Base-by-base conservation (phyloP, 2,329 filamentous ascomycete species). In the Blastomyces gilchristii region DNA sequence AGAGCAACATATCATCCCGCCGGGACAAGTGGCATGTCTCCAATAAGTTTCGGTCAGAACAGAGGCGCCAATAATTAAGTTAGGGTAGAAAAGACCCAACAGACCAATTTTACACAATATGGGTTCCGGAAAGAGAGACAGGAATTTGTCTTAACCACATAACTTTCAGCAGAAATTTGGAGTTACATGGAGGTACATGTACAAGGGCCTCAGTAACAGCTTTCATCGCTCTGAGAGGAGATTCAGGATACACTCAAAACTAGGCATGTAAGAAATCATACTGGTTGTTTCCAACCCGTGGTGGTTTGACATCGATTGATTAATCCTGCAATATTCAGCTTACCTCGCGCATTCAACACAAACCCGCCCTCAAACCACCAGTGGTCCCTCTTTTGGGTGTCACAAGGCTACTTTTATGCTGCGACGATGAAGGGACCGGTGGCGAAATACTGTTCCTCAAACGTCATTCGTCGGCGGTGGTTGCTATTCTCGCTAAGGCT, bases 381-480 rank as follows among this genome's bases (percentile, higher is more conserved):
- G 16, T 45, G 41, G 14, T 7, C 41, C 41, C 28, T 43, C 18
- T 50, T 59, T 49, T 9, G 22, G 43, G 58, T 59, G 58, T 59
- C 58, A 59, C 43, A 59, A 59, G 58, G 58, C 41, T 47, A 25
- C 56, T 47, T n/a, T 9, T 28, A 58, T 58, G 56, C 34, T 6
- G 7, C 31, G 12, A 58, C 47, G 56, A 47, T 41, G 22, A 22
- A 49, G 25, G 39, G 31, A 45, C 31, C 11, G 11, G 49, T 62
- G 60, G 60, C 60, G 50, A 62, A 45, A 37, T 39, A 56, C 53
- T 56, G 34, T 58, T 58, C 37, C 37, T 58, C 54, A 22, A n/a
- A 58, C 16, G 37, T 18, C 37, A 58, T 58, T 58, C 22, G 54
- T 22, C 22, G n/a, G 25, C 9, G 12, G 22, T 12, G 18, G 22